Evolutionary conservation across 2,329 filamentous ascomycete species (phyloP), one percentile per base, ranked within the genome.

Genomic region (Lasiodiplodia sp.): DNA sequence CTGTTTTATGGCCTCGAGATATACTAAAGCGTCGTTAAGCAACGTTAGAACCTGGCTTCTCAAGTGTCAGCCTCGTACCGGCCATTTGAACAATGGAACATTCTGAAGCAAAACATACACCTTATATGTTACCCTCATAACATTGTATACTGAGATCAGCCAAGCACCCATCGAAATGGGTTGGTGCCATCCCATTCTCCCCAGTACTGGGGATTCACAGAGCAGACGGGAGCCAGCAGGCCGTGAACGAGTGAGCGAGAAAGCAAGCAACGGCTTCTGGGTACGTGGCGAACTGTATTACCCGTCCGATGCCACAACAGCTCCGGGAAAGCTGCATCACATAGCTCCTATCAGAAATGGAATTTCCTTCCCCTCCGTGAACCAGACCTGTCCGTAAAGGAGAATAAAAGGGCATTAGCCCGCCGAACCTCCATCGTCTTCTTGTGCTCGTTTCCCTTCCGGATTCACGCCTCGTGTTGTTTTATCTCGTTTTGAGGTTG

Each of bases 391-490:
- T 47, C 40, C 40, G 25, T 12, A 34, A 62, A 23, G 18, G 40
- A 60, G 58, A 63, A 64, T 64, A 64, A 52, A 64, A 52, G 60
- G 47, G 31, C 12, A 52, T 25, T 18, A 51, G 12, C 21, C 31
- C 18, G n/a, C 60, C 25, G 7, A 18, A 21, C 18, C 23, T 11
- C 44, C 31, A 14, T 64, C 21, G 14, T 2, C 44, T 25, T 38
- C 47, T 53, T 64, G 60, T 64, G 60, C 60, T 53, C 47, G 18
- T 4, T 16, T 37, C 31, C 18, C 18, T 23, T 52, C 25, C 14
- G 12, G n/a, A 25, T 49, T 21, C 47, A 64, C 47, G n/a, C 31
- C 25, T 11, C n/a, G 44, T 7, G 44, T 38, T 28, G 25, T 18
- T 49, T 16, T 38, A 21, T 34, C 60, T 38, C 11, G 16, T n/a